Conservation (phyloP, 2,329 filamentous ascomycete species). For the Pseudocercospora fuligena region DNA sequence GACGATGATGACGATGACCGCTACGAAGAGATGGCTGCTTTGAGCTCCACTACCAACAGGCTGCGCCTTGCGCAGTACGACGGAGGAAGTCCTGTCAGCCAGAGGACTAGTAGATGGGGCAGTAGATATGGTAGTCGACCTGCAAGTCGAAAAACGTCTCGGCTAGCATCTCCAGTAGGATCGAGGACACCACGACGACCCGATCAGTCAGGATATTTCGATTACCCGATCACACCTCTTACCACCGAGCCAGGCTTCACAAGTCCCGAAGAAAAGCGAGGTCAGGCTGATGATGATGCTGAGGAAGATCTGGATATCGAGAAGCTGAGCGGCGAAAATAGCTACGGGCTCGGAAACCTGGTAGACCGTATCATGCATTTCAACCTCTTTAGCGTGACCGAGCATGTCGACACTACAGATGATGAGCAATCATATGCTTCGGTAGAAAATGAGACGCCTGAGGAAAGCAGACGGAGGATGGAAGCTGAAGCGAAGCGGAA, state of each 20-base stretch:
- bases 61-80: slow-evolving; percentile 25
- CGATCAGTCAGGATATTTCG: slow-evolving; percentile 37
- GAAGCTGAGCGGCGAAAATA: slow-evolving; percentile 54
- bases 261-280: slow-evolving; percentile 39
- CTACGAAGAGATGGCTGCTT: slow-evolving; percentile 42
- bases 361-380: slow-evolving; percentile 64
- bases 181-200: slow-evolving; percentile 41
- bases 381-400: slow-evolving; percentile 60
- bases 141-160: slow-evolving; percentile 46
- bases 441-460: slow-evolving; percentile 35
- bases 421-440: slow-evolving; percentile 31
- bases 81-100: slow-evolving; percentile 24
- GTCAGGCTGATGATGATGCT: slow-evolving; percentile 38
- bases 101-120: slow-evolving; percentile 38
- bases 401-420: slow-evolving; percentile 50
- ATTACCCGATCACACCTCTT: slow-evolving; percentile 21
- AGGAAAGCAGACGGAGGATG: slow-evolving; percentile 37
- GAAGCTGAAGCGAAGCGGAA: slow-evolving; percentile 41
- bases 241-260: slow-evolving; percentile 57
- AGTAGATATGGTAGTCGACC: slow-evolving; percentile 44
- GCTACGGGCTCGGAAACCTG: slow-evolving; percentile 61
- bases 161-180: slow-evolving; percentile 46
- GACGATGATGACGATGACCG: slow-evolving; percentile 38
- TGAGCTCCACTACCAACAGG: slow-evolving; percentile 34
- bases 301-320: slow-evolving; percentile 55